These are phyloP conservation scores for Letharia lupina DNA, from an alignment of 495 filamentous ascomycete species.

Conservation along the genomic window DNA sequence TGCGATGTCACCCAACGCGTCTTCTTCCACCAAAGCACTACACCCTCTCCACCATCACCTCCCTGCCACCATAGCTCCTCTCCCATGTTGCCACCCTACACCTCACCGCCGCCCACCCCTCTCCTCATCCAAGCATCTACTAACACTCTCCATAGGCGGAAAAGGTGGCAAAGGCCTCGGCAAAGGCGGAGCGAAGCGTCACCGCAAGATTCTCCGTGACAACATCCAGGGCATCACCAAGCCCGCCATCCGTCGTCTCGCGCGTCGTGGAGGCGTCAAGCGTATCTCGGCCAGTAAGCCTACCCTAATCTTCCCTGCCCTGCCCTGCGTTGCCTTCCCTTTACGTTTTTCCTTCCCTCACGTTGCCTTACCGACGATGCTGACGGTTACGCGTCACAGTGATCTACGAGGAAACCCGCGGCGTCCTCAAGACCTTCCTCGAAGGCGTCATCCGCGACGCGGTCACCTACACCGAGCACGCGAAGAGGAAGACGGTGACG, in stretches of 20 bases:
- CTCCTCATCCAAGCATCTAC: conserved; percentile 4
- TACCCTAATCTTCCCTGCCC: neutral
- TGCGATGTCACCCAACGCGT: conserved; percentile 1
- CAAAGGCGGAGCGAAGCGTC: conserved; percentile 97
- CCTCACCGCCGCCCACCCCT: neutral
- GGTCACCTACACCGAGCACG: conserved; percentile 96
- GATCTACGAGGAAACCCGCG: conserved; percentile 64
- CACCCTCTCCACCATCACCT: neutral
- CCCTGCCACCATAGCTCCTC: neutral
- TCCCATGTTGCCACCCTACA: neutral
- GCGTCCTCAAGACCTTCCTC: conserved; percentile 59
- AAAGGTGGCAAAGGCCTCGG: conserved; percentile 81
- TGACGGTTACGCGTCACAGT: conserved; percentile 27
- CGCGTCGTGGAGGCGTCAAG: conserved; percentile 55
- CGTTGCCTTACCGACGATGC: no score
- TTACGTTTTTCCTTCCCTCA: no score
- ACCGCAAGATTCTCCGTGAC: conserved; percentile 98
- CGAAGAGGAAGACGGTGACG: conserved; percentile 96
- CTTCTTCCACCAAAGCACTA: neutral
- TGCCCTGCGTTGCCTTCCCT: no score
- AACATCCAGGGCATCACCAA: conserved; percentile 90
- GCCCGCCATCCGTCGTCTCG: conserved; percentile 61
- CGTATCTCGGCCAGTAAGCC: conserved; percentile 53
- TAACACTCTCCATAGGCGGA: conserved; percentile 51
- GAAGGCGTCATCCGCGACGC: conserved; percentile 75